Evolutionary conservation across 2,329 filamentous ascomycete genomes (phyloP).

Genomic region (Pleurostoma richardsiae): DNA sequence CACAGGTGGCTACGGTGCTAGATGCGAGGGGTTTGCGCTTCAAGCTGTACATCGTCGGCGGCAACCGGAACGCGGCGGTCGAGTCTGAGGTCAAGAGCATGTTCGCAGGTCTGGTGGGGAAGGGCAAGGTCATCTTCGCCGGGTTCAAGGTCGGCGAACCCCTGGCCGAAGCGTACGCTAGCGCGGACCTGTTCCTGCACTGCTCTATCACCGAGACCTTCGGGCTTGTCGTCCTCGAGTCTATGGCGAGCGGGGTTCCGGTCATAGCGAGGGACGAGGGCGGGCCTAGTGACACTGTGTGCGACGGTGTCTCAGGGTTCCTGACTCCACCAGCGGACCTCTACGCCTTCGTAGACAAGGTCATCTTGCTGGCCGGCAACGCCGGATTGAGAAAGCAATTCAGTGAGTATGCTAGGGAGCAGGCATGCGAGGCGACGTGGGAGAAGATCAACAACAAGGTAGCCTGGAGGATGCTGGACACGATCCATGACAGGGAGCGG

Average conservation of each 20-base stretch:
- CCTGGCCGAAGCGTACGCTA: conserved; percentile 62
- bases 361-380: conserved; percentile 44
- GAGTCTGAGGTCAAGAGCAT: conserved; percentile 56
- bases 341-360: conserved; percentile 49
- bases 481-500: conserved; percentile 39
- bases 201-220: conserved; percentile 70
- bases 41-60: conserved; percentile 63
- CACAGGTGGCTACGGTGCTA: conserved; percentile 48
- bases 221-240: conserved; percentile 64
- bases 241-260: conserved; percentile 66
- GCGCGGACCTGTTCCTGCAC: conserved; percentile 65
- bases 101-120: conserved; percentile 43
- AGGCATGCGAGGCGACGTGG: conserved; percentile 63
- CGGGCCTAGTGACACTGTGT: conserved; percentile 63
- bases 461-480: conserved; percentile 56
- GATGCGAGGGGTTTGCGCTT: conserved; percentile 51
- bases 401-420: conserved; percentile 39
- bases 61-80: conserved; percentile 60
- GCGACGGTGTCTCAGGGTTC: conserved; percentile 54
- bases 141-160: conserved; percentile 58
- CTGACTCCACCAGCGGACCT: conserved; percentile 56
- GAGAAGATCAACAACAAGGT: conserved; percentile 68
- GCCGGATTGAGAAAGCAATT: conserved; percentile 36
- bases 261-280: conserved; percentile 66
- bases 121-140: conserved; percentile 58